phyloP scores from a whole-genome alignment of 2,329 filamentous ascomycete species.

The Colletotrichum spinosum region DNA sequence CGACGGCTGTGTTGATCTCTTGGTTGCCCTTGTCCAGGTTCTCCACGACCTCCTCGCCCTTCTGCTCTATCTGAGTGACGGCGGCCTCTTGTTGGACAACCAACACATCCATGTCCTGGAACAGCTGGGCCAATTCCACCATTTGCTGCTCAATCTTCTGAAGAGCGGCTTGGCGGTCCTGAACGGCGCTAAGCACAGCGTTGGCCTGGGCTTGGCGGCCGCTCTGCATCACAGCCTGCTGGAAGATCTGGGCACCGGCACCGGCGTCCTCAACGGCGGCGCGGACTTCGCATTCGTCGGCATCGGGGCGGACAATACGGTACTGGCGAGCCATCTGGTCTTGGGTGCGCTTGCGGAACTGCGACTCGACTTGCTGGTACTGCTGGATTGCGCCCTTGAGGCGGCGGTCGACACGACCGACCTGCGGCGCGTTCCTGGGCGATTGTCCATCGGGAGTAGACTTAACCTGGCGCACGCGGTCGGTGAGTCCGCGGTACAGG shows the following conservation, averaged over 20 bases:
- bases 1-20: slow-evolving; percentile 84
- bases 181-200: slow-evolving; percentile 81
- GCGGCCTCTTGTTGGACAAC: slow-evolving; percentile 88
- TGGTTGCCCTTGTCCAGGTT: slow-evolving; percentile 88
- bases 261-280: slow-evolving; percentile 78
- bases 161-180: slow-evolving; percentile 86
- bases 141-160: slow-evolving; percentile 93
- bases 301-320: slow-evolving; percentile 87
- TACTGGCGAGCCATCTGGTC: slow-evolving; percentile 92
- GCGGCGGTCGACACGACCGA: slow-evolving; percentile 82
- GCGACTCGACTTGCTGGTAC: slow-evolving; percentile 84
- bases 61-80: slow-evolving; percentile 84
- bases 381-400: slow-evolving; percentile 84
- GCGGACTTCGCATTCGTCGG: slow-evolving; percentile 80
- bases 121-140: slow-evolving; percentile 86
- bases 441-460: slow-evolving; percentile 80
- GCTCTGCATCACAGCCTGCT: slow-evolving; percentile 85
- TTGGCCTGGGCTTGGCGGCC: slow-evolving; percentile 85
- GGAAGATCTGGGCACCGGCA: slow-evolving; percentile 83
- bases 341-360: slow-evolving; percentile 83
- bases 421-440: slow-evolving; percentile 81
- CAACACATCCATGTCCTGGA: slow-evolving; percentile 88
- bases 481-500: slow-evolving; percentile 82
- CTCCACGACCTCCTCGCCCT: slow-evolving; percentile 85
- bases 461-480: slow-evolving; percentile 86